Base-by-base conservation (phyloP, 192 early-diverging fungal genomes). In the Lobosporangium transversale region DNA sequence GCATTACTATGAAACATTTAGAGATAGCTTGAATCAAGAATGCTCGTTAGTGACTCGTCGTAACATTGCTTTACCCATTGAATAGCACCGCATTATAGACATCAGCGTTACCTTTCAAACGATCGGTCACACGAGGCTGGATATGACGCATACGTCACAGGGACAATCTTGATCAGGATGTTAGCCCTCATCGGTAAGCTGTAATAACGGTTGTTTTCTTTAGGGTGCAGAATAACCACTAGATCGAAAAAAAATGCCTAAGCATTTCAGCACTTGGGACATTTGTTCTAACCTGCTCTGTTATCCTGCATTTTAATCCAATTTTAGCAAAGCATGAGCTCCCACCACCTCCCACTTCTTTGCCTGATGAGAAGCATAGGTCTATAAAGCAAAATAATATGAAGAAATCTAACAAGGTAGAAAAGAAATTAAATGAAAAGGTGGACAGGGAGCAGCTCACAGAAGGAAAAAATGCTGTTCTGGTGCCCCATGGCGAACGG, bases 71-170 rank as follows among this genome's bases (percentile, higher is more conserved):
- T n/a, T 33, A 6, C 6, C 18, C 20, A 40, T 9, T 11, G 8
- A 4, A 42, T 53, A 88, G 86, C 66, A 20, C 62, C 88, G 31
- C 80, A 84, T 24, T 60, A 82, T 32, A 79, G 62, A 18, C 90
- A 88, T 51, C 70, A 66, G 26, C 68, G 80, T 30, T 86, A 89
- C 32, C 50, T 66, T 3, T 55, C 53, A 1, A 33, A 50, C 8
- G 24, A 62, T 71, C 18, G 55, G 31, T 85, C 88, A 64, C 96
- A 98, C 64, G 96, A 98, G 68, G 96, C 96, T 5, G 96, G 92
- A 1, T 98, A 89, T 68, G 96, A 98, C 70, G 92, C 94, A 0
- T 95, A 92, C 58, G 85, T 90, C 49, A 98, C 96, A 1, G 96
- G 96, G 17, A 79, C 87, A 15, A 83, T 89, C 4, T 93, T 94